These are phyloP conservation scores for Filobasidium wieringae DNA, from an alignment of 768 basidiomycete genomes.

Conservation along the genomic window DNA sequence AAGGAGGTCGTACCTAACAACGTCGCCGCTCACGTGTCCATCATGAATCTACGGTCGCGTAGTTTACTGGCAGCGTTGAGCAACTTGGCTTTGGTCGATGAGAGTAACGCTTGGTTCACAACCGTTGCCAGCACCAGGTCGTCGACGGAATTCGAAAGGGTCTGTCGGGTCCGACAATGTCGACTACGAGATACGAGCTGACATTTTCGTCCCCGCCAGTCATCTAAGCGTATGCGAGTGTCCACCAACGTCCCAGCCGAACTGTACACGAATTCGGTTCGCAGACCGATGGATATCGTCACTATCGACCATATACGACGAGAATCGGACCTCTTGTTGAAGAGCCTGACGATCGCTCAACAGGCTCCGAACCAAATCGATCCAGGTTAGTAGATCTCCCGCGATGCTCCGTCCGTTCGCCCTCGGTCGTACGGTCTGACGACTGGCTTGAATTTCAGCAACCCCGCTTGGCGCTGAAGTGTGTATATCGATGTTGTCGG, in stretches of 20 bases:
- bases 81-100: slow-evolving; percentile 68
- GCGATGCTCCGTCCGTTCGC: too few species aligned
- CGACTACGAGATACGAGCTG: too few species aligned
- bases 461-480: slow-evolving; percentile 41
- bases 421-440: too few species aligned
- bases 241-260: slow-evolving; percentile 67
- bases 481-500: slow-evolving; percentile 65
- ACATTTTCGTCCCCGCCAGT: too few species aligned
- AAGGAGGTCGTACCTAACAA: slow-evolving; percentile 39
- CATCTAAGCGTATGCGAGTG: slow-evolving; percentile 59
- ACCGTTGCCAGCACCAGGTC: neutral
- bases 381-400: neutral
- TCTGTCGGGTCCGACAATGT: too few species aligned
- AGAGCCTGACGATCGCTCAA: slow-evolving; percentile 62
- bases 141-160: neutral
- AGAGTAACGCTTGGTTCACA: slow-evolving; percentile 59
- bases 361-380: slow-evolving; percentile 3
- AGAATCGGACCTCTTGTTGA: slow-evolving; percentile 55
- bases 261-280: slow-evolving; percentile 48
- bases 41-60: slow-evolving; percentile 61
- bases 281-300: slow-evolving; percentile 63
- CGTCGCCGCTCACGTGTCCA: slow-evolving; percentile 41
- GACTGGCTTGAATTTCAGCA: too few species aligned
- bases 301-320: slow-evolving; percentile 52
- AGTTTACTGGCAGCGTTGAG: slow-evolving; percentile 73